Conservation (phyloP, 2,329 filamentous ascomycete species). For the Alternaria alternata region DNA sequence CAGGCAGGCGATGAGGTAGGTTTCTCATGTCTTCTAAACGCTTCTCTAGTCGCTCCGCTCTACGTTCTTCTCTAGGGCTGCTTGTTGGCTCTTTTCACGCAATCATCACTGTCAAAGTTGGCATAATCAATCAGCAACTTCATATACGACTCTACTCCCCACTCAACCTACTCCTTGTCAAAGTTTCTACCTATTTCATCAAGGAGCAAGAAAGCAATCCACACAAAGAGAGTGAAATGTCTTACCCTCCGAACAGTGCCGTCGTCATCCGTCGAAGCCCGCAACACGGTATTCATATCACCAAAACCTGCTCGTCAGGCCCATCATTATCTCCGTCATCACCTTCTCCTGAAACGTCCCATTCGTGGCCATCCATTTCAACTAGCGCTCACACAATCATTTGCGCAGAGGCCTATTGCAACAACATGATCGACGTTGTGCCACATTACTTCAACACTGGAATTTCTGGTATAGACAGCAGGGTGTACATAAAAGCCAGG, state of each 20-base stretch:
- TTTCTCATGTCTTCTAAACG: background rate
- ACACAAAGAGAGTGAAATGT: background rate
- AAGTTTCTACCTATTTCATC: background rate
- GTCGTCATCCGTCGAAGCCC: constrained; percentile 4
- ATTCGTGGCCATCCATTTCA: background rate
- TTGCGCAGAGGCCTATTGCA: constrained; percentile 4
- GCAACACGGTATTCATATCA: constrained; percentile 6
- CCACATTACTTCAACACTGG: background rate
- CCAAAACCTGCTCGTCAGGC: no score
- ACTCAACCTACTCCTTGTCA: background rate
- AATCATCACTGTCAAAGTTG: background rate
- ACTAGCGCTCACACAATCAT: background rate
- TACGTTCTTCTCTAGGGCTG: background rate
- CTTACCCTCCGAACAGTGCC: constrained; percentile 7
- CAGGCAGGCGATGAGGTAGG: background rate
- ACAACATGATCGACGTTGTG: constrained; percentile 2
- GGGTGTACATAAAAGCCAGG: constrained; percentile 1
- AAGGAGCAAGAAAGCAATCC: background rate
- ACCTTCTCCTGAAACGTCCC: background rate
- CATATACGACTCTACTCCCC: background rate
- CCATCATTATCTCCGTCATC: no score
- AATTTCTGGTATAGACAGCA: background rate
- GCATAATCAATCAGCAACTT: background rate
- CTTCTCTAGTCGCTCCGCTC: background rate
- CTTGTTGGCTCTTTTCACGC: background rate